These are phyloP conservation scores for Halophytophthora polymorphica DNA, from an alignment of 352 stramenopile genomes.

Conservation along the genomic window DNA sequence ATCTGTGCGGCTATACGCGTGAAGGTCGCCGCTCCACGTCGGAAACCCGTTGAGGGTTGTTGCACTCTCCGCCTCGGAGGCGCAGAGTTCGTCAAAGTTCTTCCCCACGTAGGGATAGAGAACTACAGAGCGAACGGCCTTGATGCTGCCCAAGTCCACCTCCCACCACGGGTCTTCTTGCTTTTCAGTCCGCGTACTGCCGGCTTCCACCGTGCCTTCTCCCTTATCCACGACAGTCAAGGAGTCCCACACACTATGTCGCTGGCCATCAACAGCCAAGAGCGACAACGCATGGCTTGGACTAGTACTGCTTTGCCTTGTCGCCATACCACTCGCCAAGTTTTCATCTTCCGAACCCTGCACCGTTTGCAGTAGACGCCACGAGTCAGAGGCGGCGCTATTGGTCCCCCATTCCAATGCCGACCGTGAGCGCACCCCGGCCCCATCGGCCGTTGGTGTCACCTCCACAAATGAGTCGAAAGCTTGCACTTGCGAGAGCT, in stretches of 20 bases:
- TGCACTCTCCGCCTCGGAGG: not conserved
- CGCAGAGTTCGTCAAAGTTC: conserved; percentile 34
- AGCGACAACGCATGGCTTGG: conserved; percentile 32
- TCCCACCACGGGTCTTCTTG: conserved; percentile 64
- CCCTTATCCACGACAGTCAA: conserved; percentile 16
- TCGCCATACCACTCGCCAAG: conserved; percentile 50
- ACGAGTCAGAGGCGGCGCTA: conserved; percentile 32
- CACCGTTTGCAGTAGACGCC: conserved; percentile 50
- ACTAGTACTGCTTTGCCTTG: conserved; percentile 57
- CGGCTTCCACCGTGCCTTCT: conserved; percentile 20
- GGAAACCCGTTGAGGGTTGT: conserved; percentile 10
- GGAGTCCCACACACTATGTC: conserved; percentile 35
- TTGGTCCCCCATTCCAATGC: conserved; percentile 46
- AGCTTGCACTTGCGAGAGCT: conserved; percentile 50
- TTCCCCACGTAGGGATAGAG: conserved; percentile 52
- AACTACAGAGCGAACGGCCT: conserved; percentile 43
- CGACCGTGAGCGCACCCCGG: conserved; percentile 39
- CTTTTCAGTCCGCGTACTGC: conserved; percentile 42
- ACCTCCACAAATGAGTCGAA: conserved; percentile 48
- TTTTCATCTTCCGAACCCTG: conserved; percentile 61
- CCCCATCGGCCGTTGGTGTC: conserved; percentile 39
- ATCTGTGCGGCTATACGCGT: conserved; percentile 34
- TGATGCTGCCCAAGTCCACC: conserved; percentile 50
- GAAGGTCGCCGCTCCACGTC: conserved; percentile 40
- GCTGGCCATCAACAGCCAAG: conserved; percentile 50